Base-by-base conservation (phyloP, 106 monocot species). In the Alisma plantagoaquatica region DNA sequence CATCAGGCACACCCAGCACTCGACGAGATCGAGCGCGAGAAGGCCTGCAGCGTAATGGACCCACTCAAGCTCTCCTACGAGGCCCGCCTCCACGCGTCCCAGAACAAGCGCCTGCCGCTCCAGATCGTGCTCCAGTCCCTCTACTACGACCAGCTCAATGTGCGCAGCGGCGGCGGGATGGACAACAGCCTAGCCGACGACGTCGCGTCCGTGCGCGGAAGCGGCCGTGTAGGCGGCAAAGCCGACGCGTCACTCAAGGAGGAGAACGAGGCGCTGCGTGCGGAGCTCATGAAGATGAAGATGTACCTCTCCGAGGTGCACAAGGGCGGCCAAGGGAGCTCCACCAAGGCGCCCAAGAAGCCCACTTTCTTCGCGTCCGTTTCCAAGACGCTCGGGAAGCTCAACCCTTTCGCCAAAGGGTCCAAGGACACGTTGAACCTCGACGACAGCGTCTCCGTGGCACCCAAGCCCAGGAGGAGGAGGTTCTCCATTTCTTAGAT, bases 11-110 rank as follows among this genome's bases (percentile, higher is more conserved):
- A 90, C 33, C 66, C 79, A 10, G 64, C 42, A 5, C 74, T 90
- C 4, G 83, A 80, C 27, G 89, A 90, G 64, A 67, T 84, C 22
- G 84, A 91, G 59, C 67, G 77, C 43, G 91, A 91, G 77, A 91
- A 84, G 32, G 81, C 78, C 6, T 91, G 91, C 72, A 84, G 84
- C 53, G 81, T 91, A 23, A 77, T n/a, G n/a, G n/a, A n/a, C n/a
- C n/a, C n/a, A n/a, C n/a, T n/a, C n/a, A n/a, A n/a, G n/a, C n/a
- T n/a, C n/a, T n/a, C n/a, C n/a, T n/a, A n/a, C n/a, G n/a, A n/a
- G n/a, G n/a, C n/a, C n/a, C n/a, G n/a, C n/a, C n/a, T n/a, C n/a
- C n/a, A n/a, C n/a, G n/a, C n/a, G n/a, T n/a, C n/a, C n/a, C n/a
- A n/a, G n/a, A n/a, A n/a, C n/a, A n/a, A n/a, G n/a, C n/a, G n/a